These are phyloP conservation scores for Capronia coronata DNA, from an alignment of 2,329 filamentous ascomycete species.

Conservation along the genomic window DNA sequence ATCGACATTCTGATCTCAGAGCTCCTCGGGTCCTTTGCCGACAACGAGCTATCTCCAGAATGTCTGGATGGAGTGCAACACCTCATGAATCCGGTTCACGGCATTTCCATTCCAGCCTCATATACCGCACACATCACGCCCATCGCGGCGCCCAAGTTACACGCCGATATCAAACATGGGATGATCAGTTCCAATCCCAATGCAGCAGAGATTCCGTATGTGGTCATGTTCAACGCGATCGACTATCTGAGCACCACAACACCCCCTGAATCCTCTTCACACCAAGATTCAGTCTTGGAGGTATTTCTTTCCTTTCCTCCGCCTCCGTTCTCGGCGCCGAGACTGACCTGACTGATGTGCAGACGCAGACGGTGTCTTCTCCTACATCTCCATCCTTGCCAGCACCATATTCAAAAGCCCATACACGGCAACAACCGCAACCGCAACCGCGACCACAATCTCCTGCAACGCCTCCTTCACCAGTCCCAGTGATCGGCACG, in stretches of 20 bases:
- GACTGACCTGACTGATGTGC: background rate
- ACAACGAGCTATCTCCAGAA: slow-evolving; percentile 95
- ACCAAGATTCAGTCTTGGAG: too few relatives aligned
- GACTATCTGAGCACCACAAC: slow-evolving; percentile 73
- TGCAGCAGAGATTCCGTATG: slow-evolving; percentile 86
- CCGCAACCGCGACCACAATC: slow-evolving; percentile 10
- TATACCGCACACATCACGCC: slow-evolving; percentile 95
- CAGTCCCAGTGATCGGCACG: slow-evolving; percentile 37
- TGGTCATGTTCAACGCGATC: slow-evolving; percentile 83
- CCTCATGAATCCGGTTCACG: slow-evolving; percentile 69
- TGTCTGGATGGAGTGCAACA: slow-evolving; percentile 94
- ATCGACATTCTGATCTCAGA: slow-evolving; percentile 92
- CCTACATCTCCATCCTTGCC: slow-evolving; percentile 1
- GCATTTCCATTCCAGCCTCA: slow-evolving; percentile 86
- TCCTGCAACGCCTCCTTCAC: background rate
- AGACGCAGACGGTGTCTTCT: background rate
- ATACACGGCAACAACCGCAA: slow-evolving; percentile 21
- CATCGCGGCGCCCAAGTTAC: slow-evolving; percentile 76
- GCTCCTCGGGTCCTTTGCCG: slow-evolving; percentile 87
- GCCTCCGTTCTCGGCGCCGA: too few relatives aligned
- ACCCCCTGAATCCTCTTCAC: slow-evolving; percentile 33
- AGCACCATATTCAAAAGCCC: slow-evolving; percentile 15
- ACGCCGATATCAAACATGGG: slow-evolving; percentile 69
- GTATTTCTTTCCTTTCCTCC: too few relatives aligned
- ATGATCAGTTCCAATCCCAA: slow-evolving; percentile 52